Percentiles rank a stretch among this genome's conserved stretches.
Conservation (phyloP, 768 basidiomycete species). For the Gymnopilus junonius region DNA sequence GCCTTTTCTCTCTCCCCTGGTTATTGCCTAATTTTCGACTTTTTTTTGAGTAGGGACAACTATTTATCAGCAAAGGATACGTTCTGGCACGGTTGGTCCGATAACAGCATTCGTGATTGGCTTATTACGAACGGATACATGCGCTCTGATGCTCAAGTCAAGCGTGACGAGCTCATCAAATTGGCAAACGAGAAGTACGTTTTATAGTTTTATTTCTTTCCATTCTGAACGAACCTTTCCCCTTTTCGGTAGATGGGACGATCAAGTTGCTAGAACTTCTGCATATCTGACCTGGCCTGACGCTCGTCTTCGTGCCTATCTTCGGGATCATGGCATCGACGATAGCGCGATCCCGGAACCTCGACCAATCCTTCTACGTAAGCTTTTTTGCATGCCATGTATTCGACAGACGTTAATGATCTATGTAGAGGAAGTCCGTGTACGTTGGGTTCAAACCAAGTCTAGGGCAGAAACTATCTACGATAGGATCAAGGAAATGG, state of each 20-base stretch:
- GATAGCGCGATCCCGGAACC: constrained; percentile 68
- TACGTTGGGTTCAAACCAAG: constrained; percentile 76
- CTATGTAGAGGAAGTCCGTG: constrained; percentile 70
- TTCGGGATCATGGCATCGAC: constrained; percentile 74
- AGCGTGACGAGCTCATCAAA: constrained; percentile 76
- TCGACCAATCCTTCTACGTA: constrained; percentile 82
- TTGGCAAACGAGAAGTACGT: constrained; percentile 71
- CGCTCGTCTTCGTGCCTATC: constrained; percentile 87
- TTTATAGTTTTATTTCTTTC: background rate
- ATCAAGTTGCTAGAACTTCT: constrained; percentile 45
- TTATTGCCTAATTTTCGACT: background rate
- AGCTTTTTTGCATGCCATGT: constrained; percentile 20
- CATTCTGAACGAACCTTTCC: background rate
- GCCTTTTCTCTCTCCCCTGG: background rate
- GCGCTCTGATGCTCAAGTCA: constrained; percentile 59
- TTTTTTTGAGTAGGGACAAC: constrained; percentile 55
- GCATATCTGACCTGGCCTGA: constrained; percentile 92
- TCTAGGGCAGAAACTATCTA: constrained; percentile 61
- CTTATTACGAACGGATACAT: constrained; percentile 76
- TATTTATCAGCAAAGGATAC: constrained; percentile 65
- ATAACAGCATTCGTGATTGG: constrained; percentile 74
- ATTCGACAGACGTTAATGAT: background rate
- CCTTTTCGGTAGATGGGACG: constrained; percentile 50
- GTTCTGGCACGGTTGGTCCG: constrained; percentile 71
- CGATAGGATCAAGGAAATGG: constrained; percentile 63